Base-by-base conservation (phyloP, 805 yeast species). In the Candida vartiovaarae region DNA sequence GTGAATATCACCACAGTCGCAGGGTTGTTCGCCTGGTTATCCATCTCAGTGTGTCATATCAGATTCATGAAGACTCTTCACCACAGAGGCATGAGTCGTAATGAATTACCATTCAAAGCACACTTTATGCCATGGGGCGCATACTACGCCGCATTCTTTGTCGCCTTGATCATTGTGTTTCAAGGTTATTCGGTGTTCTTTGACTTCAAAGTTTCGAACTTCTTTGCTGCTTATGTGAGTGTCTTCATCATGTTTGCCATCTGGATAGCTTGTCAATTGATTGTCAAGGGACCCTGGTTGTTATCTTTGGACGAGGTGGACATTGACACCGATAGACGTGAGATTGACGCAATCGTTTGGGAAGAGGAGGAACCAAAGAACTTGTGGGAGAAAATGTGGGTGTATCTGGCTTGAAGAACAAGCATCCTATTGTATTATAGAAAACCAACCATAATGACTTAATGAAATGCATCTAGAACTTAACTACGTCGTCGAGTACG, bases 171-270 rank as follows among this genome's bases (percentile, higher is more conserved):
- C 57, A 73, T 75, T 23, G 71, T 85, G 46, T 69, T 86, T 48
- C 93, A 87, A 65, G 95, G 95, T 36, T 86, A 75, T 62, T 62
- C 72, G 3, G 76, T 76, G 2, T 86, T 86, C 66, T 76, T 76
- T 43, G 66, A 66, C 34, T 64, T 82, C 56, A 68, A 65, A 44
- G 85, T 75, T 3, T 9, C 34, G 11, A 37, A 39, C 24, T 86
- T 86, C 67, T 76, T 84, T 60, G 77, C 86, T 26, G 76, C 84
- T n/a, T 86, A 86, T 57, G 66, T 86, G 41, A 84, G 91, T n/a
- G 67, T 82, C 20, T 71, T 84, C 45, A 63, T 82, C 40, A 80
- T 80, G 63, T 66, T 71, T 30, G 72, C 67, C 8, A 53, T 75
- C 8, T 86, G 80, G 81, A 46, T 72, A 5, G 71, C 71, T 8